Percentiles rank a stretch among this genome's conserved stretches.
These are phyloP conservation scores for Kwoniella sp. DNA, from an alignment of 768 basidiomycete species.

Conservation along the genomic window DNA sequence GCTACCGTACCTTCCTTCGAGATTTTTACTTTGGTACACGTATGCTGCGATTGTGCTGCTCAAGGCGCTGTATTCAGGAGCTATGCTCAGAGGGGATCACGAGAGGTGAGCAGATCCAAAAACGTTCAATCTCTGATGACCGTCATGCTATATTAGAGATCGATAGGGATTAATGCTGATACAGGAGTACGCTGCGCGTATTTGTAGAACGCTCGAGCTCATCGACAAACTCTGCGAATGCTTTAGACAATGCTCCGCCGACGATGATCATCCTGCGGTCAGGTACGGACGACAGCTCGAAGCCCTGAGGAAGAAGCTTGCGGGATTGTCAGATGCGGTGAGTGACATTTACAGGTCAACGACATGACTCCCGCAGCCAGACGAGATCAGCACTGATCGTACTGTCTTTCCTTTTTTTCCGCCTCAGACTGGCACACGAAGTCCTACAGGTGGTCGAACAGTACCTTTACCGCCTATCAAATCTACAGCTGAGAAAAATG, in stretches of 20 bases:
- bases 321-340: constrained; percentile 35
- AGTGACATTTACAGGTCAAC: no score
- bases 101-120: constrained; percentile 27
- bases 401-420: no score
- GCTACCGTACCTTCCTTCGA: constrained; percentile 46
- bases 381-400: no score
- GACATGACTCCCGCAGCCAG: no score
- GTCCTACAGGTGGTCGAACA: constrained; percentile 33
- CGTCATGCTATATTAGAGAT: no score
- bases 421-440: constrained; percentile 22
- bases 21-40: constrained; percentile 52
- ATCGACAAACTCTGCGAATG: constrained; percentile 48
- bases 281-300: constrained; percentile 48
- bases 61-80: constrained; percentile 54
- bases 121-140: no score
- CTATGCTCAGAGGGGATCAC: constrained; percentile 52
- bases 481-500: neutral
- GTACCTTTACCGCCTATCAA: constrained; percentile 31
- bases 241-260: constrained; percentile 36
- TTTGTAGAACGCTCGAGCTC: constrained; percentile 37
- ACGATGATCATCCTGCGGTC: constrained; percentile 48
- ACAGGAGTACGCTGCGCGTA: neutral
- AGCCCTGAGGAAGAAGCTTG: constrained; percentile 38
- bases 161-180: no score
- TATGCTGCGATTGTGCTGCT: constrained; percentile 52